A percentile compares a stretch with the other conserved stretches of the same genome.
Evolutionary conservation across 2,329 filamentous ascomycete species (phyloP).

Genomic region (Sarocladium brachiariae): DNA sequence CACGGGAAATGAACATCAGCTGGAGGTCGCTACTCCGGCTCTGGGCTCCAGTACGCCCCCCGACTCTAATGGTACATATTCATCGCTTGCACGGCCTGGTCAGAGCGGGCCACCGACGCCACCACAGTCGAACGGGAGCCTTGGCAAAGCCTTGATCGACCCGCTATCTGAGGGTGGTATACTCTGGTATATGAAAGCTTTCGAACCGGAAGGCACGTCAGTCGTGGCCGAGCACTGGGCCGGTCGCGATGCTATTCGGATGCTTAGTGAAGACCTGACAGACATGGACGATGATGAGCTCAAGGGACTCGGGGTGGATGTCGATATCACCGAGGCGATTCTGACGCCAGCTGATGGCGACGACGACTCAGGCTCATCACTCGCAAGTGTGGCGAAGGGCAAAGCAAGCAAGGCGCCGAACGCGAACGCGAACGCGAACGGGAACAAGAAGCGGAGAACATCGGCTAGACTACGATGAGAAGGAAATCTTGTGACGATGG

Average conservation of each 20-base stretch:
- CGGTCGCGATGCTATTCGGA: constrained; percentile 56
- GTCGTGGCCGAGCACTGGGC: constrained; percentile 60
- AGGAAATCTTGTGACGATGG: neutral
- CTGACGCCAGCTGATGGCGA: constrained; percentile 5
- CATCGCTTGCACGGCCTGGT: constrained; percentile 12
- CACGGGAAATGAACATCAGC: constrained; percentile 10
- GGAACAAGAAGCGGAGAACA: constrained; percentile 27
- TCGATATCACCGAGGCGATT: constrained; percentile 33
- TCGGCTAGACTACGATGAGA: constrained; percentile 27
- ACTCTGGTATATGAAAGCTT: constrained; percentile 80
- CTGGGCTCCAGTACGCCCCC: neutral
- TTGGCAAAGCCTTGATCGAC: constrained; percentile 41
- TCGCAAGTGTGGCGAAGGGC: neutral
- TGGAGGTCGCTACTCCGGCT: constrained; percentile 23
- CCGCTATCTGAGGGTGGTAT: constrained; percentile 67
- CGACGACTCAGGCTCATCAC: neutral
- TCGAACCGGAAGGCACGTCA: constrained; percentile 73
- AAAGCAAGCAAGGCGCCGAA: constrained; percentile 19
- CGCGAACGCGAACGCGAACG: constrained; percentile 19
- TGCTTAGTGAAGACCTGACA: constrained; percentile 78
- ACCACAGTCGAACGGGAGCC: constrained; percentile 56
- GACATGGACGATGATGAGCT: constrained; percentile 90
- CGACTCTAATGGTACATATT: neutral
- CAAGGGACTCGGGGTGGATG: constrained; percentile 56
- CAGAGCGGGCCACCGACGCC: constrained; percentile 54